Base-by-base conservation (phyloP, 2,329 filamentous ascomycete genomes). In the Lachnellula subtilissima region DNA sequence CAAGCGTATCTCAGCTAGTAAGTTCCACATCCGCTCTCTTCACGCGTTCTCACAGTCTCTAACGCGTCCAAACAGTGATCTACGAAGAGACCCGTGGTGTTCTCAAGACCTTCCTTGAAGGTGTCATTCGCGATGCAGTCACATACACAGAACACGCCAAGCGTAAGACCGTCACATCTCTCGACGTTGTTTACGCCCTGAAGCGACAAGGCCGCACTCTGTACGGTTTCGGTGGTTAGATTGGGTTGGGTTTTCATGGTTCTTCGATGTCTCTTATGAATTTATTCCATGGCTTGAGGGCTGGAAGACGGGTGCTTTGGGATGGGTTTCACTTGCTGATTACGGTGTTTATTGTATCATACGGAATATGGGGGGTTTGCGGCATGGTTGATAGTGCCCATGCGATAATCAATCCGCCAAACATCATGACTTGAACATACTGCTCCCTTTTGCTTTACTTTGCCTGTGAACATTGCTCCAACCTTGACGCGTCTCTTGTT, bases 1-100 rank as follows among this genome's bases (percentile, higher is more conserved):
- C 84, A 97, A 97, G 89, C 92, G 92, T 96, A 97, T 97, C 73
- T 96, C 91, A 71, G 92, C 92, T 75, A 95, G 86, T 89, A 84
- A 75, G 62, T 64, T 52, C 23, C 48, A 25, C 14, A 1, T 4
- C 28, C 28, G 11, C 8, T 32, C 35, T 15, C 12, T 50, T 19
- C 3, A 11, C 14, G 14, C 28, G 15, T n/a, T 8, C 15, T 12
- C 14, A 17, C 42, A 23, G 6, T 23, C 19, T 51, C 2, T 52
- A 52, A 64, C 46, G 15, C 39, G 19, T 43, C 17, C 28, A 8
- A 4, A 7, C 46, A 57, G 55, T 57, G 55, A 57, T 57, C 55
- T 57, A 57, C 52, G 55, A 57, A 45, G 85, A 91, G 80, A 90
- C 87, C 69, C 87, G 87, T 72, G 86, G 86, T 82, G 87, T 90